Percentiles rank a stretch among this genome's conserved stretches.
phyloP scores from a whole-genome alignment of 352 stramenopile genomes.

The Globisporangium viniferum region DNA sequence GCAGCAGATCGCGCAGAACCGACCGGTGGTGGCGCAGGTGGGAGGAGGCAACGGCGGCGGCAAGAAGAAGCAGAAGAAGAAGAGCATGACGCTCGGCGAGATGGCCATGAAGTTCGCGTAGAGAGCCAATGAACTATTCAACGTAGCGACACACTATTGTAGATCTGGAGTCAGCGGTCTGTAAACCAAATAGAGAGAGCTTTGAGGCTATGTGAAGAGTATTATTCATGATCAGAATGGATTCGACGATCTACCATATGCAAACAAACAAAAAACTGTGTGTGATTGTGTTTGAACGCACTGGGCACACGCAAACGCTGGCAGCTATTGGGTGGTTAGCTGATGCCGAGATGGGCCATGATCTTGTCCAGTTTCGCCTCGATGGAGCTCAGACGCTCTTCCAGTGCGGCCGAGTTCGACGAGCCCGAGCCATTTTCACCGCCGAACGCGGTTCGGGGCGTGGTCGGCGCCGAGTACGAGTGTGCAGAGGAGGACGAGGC shows the following conservation, averaged over 20 bases:
- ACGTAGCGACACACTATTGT: background rate
- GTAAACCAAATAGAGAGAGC: background rate
- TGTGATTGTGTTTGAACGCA: background rate
- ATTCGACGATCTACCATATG: background rate
- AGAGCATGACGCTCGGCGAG: slow-evolving; percentile 72
- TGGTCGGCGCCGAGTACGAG: slow-evolving; percentile 53
- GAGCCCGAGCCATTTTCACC: slow-evolving; percentile 10
- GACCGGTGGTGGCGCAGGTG: slow-evolving; percentile 14
- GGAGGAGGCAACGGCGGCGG: slow-evolving; percentile 19
- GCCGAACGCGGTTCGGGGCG: slow-evolving; percentile 30
- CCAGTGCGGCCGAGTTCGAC: slow-evolving; percentile 25
- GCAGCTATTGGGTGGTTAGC: slow-evolving; percentile 20
- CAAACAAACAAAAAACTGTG: background rate
- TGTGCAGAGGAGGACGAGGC: slow-evolving; percentile 3
- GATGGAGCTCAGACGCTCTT: slow-evolving; percentile 68
- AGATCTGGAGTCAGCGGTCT: background rate
- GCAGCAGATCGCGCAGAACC: slow-evolving; percentile 69
- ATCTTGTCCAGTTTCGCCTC: slow-evolving; percentile 90
- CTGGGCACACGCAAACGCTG: background rate
- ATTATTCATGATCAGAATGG: background rate
- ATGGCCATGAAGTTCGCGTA: slow-evolving; percentile 83
- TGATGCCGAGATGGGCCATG: slow-evolving; percentile 79
- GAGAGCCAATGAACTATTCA: background rate
- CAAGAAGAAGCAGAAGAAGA: slow-evolving; percentile 86
- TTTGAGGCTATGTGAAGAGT: background rate